These are phyloP conservation scores for Cajanus cajan DNA, from an alignment of 306 rosid species.

Conservation along the genomic window DNA sequence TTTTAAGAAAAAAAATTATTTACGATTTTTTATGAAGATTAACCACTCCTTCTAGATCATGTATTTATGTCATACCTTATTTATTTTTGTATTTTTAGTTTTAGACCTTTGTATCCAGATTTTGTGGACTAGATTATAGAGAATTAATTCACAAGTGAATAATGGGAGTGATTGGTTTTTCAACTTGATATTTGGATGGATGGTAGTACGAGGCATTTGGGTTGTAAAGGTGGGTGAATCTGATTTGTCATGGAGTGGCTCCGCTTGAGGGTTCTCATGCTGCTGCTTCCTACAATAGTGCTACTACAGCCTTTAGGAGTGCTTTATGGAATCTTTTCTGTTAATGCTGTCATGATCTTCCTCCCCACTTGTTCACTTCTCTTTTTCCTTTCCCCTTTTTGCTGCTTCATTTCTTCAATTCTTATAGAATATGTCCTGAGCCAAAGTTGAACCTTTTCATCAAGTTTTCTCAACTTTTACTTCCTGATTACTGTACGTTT, in stretches of 20 bases:
- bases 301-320: conserved; percentile 30
- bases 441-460: conserved; percentile 27
- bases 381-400: neutral
- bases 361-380: conserved; percentile 32
- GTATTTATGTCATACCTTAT: no score
- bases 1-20: no score
- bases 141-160: neutral
- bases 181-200: neutral
- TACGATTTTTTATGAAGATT: no score
- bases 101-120: neutral
- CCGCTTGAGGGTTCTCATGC: conserved; percentile 26
- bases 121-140: neutral
- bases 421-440: conserved; percentile 38
- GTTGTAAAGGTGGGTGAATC: conserved; percentile 16
- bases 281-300: conserved; percentile 33
- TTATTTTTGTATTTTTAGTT: no score
- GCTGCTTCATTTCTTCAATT: conserved; percentile 24
- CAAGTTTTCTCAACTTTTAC: neutral
- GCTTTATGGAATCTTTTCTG: conserved; percentile 55
- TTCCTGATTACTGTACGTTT: conserved; percentile 30
- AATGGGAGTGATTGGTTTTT: neutral
- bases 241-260: conserved; percentile 32
- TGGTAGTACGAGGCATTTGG: conserved; percentile 12
- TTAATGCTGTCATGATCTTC: conserved; percentile 36
- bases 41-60: no score